phyloP scores from a whole-genome alignment of 2,329 filamentous ascomycete species.

The Aspergillus jensenii region DNA sequence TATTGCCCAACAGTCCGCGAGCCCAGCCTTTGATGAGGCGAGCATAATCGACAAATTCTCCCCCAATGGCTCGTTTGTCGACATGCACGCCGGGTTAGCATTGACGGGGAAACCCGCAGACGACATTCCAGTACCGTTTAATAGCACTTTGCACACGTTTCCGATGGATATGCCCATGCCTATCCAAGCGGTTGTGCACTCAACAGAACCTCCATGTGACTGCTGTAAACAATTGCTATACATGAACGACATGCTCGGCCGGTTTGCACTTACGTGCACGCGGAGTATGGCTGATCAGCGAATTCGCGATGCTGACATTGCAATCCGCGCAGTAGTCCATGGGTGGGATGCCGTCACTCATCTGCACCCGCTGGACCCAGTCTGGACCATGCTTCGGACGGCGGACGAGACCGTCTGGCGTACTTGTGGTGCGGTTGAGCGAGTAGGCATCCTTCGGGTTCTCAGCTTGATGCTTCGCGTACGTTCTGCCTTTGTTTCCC shows the following conservation, averaged over 20 bases:
- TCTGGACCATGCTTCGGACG: slow-evolving; percentile 11
- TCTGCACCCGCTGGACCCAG: slow-evolving; percentile 6
- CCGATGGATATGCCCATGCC: slow-evolving; percentile 3
- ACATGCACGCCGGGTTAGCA: neutral
- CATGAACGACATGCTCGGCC: slow-evolving; percentile 11
- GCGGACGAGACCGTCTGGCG: slow-evolving; percentile 12
- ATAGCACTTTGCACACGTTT: slow-evolving; percentile 4
- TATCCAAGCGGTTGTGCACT: neutral
- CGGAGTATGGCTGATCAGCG: slow-evolving; percentile 4
- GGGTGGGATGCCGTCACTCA: slow-evolving; percentile 8
- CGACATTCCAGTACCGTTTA: neutral
- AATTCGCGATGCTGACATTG: slow-evolving; percentile 9
- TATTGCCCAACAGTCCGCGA: neutral
- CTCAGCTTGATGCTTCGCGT: slow-evolving; percentile 11
- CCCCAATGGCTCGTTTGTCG: neutral
- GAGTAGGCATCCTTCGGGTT: slow-evolving; percentile 4
- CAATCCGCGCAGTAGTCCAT: slow-evolving; percentile 11
- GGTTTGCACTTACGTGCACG: neutral
- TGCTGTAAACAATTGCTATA: slow-evolving; percentile 11
- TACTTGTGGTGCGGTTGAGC: slow-evolving; percentile 7
- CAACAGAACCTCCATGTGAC: neutral
- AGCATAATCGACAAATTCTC: neutral
- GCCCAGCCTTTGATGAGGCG: neutral
- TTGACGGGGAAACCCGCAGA: neutral
- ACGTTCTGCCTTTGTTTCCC: neutral